Base-by-base conservation (phyloP, 177 flowering plant genomes). In the Vitis hybrid region DNA sequence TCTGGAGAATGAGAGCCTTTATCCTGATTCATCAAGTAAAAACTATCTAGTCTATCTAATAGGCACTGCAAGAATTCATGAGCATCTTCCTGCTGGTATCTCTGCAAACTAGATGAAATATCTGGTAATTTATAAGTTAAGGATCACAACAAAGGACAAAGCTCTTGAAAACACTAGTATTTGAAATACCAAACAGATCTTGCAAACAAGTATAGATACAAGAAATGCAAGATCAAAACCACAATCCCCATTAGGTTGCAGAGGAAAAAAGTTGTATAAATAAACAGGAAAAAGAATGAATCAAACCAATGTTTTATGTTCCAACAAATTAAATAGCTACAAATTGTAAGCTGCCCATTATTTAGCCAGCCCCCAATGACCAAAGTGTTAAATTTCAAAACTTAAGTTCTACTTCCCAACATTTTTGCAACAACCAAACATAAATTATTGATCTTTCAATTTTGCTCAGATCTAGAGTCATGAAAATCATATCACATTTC, bases 61-160 rank as follows among this genome's bases (percentile, higher is more conserved):
- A 93, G 80, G 79, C 89, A 87, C 55, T 91, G 97, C 64, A 93
- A 74, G 72, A 93, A 96, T 64, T 96, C 99, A 85, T 96, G 99
- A 59, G 99, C 99, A 89, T 96, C 99, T 81, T 93, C 99, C 75
- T 93, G 99, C 71, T 85, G 81, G 69, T 66, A 83, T 67, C 87
- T 81, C 18, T 51, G 70, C 59, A 96, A 96, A 64, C 15, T 64
- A 14, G 97, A 75, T n/a, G 91, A 90, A 51, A 95, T 39, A 67
- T 88, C 99, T 95, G 65, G 59, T 57, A 19, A 69, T 65, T 57
- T 10, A 31, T 11, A 61, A 14, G 85, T 92, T 72, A 92, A 87
- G 88, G 68, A 77, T 66, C 51, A 72, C 78, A 71, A 60, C 5
- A 6, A 2, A 70, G 18, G 29, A n/a, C 5, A 57, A 31, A 72